These are phyloP conservation scores for Aspergillus intermedius DNA, from an alignment of 2,329 filamentous ascomycete genomes.

Conservation along the genomic window DNA sequence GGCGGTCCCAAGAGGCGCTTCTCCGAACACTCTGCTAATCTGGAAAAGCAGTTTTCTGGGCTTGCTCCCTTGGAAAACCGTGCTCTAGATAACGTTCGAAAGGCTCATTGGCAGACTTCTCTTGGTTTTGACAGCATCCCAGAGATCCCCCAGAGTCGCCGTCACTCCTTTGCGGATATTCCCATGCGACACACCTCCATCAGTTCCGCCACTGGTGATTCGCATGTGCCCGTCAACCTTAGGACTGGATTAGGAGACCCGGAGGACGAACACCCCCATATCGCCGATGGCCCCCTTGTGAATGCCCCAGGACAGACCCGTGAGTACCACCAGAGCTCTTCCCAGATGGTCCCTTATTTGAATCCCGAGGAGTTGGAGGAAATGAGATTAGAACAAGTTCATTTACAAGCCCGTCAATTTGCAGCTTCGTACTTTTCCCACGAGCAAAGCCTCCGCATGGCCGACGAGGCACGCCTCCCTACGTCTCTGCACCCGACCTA, in stretches of 20 bases:
- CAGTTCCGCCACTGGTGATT: constrained; percentile 28
- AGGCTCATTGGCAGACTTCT: constrained; percentile 46
- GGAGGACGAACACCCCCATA: constrained; percentile 32
- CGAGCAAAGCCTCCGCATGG: constrained; percentile 29
- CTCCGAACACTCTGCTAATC: constrained; percentile 39
- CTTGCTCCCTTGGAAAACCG: constrained; percentile 37
- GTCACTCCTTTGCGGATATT: constrained; percentile 47
- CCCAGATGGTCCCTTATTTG: constrained; percentile 27
- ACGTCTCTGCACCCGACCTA: constrained; percentile 35
- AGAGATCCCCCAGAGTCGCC: constrained; percentile 44
- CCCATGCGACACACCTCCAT: constrained; percentile 43
- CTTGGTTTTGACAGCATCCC: constrained; percentile 42
- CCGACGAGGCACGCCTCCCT: constrained; percentile 28
- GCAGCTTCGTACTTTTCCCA: constrained; percentile 41
- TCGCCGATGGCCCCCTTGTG: constrained; percentile 30
- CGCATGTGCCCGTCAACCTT: constrained; percentile 15
- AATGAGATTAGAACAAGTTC: constrained; percentile 24
- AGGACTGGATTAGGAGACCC: constrained; percentile 25
- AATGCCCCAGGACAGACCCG: constrained; percentile 35
- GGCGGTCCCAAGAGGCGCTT: constrained; percentile 35
- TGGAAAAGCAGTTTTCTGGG: constrained; percentile 35
- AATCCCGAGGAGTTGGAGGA: constrained; percentile 16
- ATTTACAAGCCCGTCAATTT: constrained; percentile 35
- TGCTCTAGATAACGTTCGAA: constrained; percentile 39
- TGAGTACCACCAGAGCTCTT: constrained; percentile 32